Conservation (phyloP, 192 early-diverging fungal genomes). For the Mortierella alpina region DNA sequence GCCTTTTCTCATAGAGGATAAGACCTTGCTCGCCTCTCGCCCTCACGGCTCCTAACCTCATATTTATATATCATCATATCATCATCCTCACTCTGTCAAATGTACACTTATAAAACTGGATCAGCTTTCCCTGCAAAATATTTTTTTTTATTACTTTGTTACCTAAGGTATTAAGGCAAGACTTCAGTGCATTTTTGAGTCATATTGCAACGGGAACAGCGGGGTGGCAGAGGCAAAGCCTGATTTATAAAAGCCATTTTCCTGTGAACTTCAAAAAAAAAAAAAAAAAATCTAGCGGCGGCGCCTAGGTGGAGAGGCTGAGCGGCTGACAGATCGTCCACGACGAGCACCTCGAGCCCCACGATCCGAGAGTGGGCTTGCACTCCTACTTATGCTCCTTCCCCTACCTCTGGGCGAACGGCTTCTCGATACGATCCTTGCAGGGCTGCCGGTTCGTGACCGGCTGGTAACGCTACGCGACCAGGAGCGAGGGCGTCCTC, state of each 20-base stretch:
- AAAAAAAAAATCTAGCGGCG: conserved; percentile 37
- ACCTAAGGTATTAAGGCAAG: no score
- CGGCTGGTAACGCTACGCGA: conserved; percentile 21
- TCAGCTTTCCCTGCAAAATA: no score
- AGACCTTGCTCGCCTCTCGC: no score
- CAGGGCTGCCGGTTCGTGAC: conserved; percentile 15
- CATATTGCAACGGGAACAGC: no score
- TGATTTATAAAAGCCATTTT: no score
- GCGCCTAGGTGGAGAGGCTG: conserved; percentile 35
- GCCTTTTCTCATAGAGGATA: conserved; percentile 44
- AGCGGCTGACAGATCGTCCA: conserved; percentile 34
- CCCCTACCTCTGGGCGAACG: conserved; percentile 17
- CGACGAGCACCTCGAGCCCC: conserved; percentile 14
- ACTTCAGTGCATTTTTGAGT: no score
- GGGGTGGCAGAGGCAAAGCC: no score
- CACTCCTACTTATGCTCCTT: conserved; percentile 26
- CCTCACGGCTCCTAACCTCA: no score
- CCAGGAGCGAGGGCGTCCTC: conserved; percentile 31
- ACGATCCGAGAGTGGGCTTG: conserved; percentile 33
- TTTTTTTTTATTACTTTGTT: no score
- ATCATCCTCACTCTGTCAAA: no score
- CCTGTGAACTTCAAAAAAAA: background rate
- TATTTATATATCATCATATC: no score
- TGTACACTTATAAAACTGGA: no score
- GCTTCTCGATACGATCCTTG: conserved; percentile 15